Evolutionary conservation across 1,284 basidiomycete species (phyloP), one percentile per base, ranked within the genome.

Genomic region (Melampsora larici-populina): DNA sequence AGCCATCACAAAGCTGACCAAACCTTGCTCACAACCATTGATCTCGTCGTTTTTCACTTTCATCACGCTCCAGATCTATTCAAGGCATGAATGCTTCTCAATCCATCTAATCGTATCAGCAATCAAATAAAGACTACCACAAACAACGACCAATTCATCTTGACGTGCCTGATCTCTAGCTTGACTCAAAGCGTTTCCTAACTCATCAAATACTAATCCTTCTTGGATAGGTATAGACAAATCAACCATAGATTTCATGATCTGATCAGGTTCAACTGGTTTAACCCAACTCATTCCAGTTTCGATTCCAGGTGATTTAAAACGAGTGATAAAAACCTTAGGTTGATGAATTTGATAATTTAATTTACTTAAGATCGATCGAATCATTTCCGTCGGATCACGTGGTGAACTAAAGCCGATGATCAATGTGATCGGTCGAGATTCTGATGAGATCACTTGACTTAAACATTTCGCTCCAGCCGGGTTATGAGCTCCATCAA

Each of bases 401-500:
- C 73, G 43, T 36, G 73, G 73, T 4, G 43, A 40, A 31, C 64
- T 67, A n/a, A 75, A 29, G 13, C 62, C n/a, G 4, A 75, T 58
- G 24, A 75, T 60, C 26, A 75, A 66, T 1, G 65, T 75, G 29
- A 75, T 60, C 17, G 64, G 73, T n/a, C 64, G 29, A 2, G 46
- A 9, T 49, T 65, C 29, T 15, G 5, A 2, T 21, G 24, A 48
- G n/a, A 75, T 55, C 46, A 66, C 43, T 18, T 75, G 48, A 0
- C 89, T 86, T 9, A 99, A 88, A 0, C 89, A 89, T 24, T 83
- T 80, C 0, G 93, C 88, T 0, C 94, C 94, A 6, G 92, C 90
- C n/a, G 89, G 86, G 82, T 99, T 99, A 83, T 99, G 97, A 0
- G 97, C 96, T 3, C 97, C 97, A 82, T 99, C 97, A 1, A 91